Percentiles rank a stretch among this genome's conserved stretches.
phyloP scores from a whole-genome alignment of 78 protist species.

The Anaeramoeba ignava region DNA sequence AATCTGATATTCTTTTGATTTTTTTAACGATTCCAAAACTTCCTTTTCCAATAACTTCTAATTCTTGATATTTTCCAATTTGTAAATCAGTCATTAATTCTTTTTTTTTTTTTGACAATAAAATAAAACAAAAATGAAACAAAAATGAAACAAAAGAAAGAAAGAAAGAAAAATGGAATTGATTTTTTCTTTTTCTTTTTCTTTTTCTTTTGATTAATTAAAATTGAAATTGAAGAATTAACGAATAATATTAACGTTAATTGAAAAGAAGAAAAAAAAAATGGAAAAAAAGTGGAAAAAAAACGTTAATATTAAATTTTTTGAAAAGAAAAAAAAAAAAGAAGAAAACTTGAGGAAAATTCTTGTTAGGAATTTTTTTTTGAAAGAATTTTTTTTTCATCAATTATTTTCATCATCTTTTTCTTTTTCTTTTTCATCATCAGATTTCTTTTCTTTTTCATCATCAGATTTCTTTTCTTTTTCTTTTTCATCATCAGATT shows the following conservation, averaged over 20 bases:
- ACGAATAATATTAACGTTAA: too few relatives aligned
- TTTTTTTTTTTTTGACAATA: too few relatives aligned
- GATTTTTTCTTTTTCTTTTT: too few relatives aligned
- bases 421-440: conserved; percentile 7
- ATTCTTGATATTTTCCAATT: conserved; percentile 13
- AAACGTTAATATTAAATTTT: conserved; percentile 3
- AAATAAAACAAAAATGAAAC: too few relatives aligned
- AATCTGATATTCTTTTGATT: conserved; percentile 3
- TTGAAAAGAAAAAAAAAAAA: conserved; percentile 1
- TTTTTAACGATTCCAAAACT: conserved; percentile 51
- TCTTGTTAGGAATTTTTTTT: background rate
- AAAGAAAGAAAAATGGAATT: too few relatives aligned
- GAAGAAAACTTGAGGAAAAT: background rate
- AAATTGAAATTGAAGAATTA: too few relatives aligned
- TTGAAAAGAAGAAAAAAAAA: too few relatives aligned
- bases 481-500: background rate
- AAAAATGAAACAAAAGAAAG: too few relatives aligned
- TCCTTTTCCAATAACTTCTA: conserved; percentile 51
- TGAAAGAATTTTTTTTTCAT: background rate
- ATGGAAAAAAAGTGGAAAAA: background rate
- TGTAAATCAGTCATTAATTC: too few relatives aligned
- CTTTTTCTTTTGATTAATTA: too few relatives aligned
- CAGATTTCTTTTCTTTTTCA: background rate
- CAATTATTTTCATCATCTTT: conserved; percentile 4
- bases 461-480: background rate